A percentile compares a stretch with the other conserved stretches of the same genome.
phyloP scores from a whole-genome alignment of 2,329 filamentous ascomycete genomes.

The Ophiostoma sp. region DNA sequence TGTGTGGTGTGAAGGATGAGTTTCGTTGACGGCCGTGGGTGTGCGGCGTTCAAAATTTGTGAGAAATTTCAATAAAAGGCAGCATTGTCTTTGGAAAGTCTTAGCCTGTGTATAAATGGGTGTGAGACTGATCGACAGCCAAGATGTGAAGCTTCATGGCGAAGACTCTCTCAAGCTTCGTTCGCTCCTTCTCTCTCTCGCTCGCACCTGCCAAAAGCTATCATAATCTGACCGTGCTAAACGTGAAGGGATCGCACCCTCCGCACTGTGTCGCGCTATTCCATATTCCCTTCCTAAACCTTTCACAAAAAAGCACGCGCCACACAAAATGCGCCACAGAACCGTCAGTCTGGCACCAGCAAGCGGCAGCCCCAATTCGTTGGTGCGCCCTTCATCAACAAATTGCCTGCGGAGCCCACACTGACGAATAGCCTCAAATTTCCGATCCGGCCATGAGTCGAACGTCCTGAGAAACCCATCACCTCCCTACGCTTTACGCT shows the following conservation, averaged over 20 bases:
- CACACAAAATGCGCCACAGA: slow-evolving; percentile 13
- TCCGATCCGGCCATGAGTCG: slow-evolving; percentile 17
- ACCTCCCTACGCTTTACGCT: not conserved
- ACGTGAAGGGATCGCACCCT: not conserved
- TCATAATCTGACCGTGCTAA: slow-evolving; percentile 13
- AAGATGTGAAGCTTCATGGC: slow-evolving; percentile 2
- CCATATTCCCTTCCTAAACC: no score
- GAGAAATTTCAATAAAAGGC: not conserved
- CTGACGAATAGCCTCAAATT: slow-evolving; percentile 24
- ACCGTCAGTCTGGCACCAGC: not conserved
- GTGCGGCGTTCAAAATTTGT: not conserved
- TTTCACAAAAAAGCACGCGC: not conserved
- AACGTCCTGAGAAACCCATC: slow-evolving; percentile 1
- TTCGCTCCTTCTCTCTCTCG: not conserved
- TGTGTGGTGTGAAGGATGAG: not conserved
- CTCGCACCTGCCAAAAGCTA: slow-evolving; percentile 17
- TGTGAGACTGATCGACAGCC: not conserved
- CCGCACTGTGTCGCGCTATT: not conserved
- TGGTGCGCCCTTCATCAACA: slow-evolving; percentile 9
- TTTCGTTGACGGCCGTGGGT: not conserved
- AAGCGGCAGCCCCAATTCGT: not conserved
- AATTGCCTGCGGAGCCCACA: slow-evolving; percentile 19
- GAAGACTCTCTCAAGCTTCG: not conserved
- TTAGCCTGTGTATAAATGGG: not conserved
- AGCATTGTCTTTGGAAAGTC: not conserved